These are phyloP conservation scores for Senna siamea DNA, from an alignment of 306 rosid genomes.

Conservation along the genomic window DNA sequence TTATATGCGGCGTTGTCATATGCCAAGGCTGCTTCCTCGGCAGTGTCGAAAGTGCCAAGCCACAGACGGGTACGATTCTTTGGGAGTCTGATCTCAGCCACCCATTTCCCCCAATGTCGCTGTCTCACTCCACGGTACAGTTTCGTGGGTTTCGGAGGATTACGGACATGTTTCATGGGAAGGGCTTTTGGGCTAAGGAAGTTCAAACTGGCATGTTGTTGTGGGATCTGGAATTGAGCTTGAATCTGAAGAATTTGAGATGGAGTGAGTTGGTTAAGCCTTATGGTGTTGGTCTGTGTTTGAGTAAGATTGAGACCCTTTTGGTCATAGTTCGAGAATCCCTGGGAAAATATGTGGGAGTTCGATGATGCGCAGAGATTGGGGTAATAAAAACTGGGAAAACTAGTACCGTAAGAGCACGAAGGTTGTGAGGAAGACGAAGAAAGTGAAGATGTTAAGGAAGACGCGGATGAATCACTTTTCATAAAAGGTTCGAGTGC, in stretches of 20 bases:
- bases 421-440: conserved; percentile 5
- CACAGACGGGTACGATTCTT: conserved; percentile 90
- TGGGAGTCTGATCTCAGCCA: conserved; percentile 93
- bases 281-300: conserved; percentile 53
- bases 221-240: conserved; percentile 58
- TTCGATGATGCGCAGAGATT: conserved; percentile 39
- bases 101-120: conserved; percentile 98
- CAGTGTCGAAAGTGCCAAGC: conserved; percentile 94
- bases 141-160: conserved; percentile 55
- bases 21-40: conserved; percentile 92
- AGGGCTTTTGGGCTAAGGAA: conserved; percentile 54
- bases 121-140: conserved; percentile 92
- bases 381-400: conserved; percentile 23
- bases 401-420: conserved; percentile 5
- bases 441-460: conserved; percentile 24
- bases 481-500: conserved; percentile 79
- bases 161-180: conserved; percentile 64
- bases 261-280: conserved; percentile 78
- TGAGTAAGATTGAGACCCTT: conserved; percentile 29
- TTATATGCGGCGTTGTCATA: conserved; percentile 85
- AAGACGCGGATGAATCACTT: conserved; percentile 45
- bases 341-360: conserved; percentile 46
- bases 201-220: conserved; percentile 37
- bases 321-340: conserved; percentile 34
- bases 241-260: conserved; percentile 82